Evolutionary conservation across 768 basidiomycete species (phyloP), one percentile per base, ranked within the genome.

Genomic region (Rhizopogon roseolus): DNA sequence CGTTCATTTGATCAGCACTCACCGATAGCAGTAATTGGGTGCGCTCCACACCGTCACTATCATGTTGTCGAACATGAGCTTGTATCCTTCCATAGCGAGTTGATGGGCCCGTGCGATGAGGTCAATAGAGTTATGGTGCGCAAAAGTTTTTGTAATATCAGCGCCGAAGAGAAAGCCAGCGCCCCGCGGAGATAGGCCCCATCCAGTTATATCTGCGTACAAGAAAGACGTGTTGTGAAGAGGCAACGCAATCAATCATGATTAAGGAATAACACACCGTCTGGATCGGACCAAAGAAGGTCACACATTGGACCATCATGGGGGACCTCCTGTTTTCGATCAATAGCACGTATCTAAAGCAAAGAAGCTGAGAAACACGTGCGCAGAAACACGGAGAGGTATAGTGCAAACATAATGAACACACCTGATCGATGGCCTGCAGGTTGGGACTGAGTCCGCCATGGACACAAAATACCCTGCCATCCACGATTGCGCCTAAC

Each of bases 281-380:
- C 96, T 42, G 96, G 96, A 76, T 98, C 96, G 55, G 95, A 97
- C 96, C 96, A 98, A n/a, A 98, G 76, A 2, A 98, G 76, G 72
- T 98, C 96, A 65, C 96, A 98, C 96, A 98, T 98, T 7, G 94
- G 86, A 11, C 96, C 96, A 66, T 98, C 96, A 68, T 98, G 96
- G 27, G 96, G 96, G 22, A 98, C 96, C 66, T 98, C 96, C 69
- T 96, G 93, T 69, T 95, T 94, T 34, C 96, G 75, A 75, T 98
- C 95, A 62, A 98, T 96, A 37, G 86, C 80, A 49, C 96, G 88
- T 61, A 98, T 98, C 94, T 90, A 67, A 36, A 36, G 14, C 9
- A 34, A 32, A 48, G 50, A 56, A 25, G 53, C 49, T 52, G 38
- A 52, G 9, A 41, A 44, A 53, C 14, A 50, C 40, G 44, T 36